Base-by-base conservation (phyloP, 129 eudicot species). In the Tanacetum coccineum region DNA sequence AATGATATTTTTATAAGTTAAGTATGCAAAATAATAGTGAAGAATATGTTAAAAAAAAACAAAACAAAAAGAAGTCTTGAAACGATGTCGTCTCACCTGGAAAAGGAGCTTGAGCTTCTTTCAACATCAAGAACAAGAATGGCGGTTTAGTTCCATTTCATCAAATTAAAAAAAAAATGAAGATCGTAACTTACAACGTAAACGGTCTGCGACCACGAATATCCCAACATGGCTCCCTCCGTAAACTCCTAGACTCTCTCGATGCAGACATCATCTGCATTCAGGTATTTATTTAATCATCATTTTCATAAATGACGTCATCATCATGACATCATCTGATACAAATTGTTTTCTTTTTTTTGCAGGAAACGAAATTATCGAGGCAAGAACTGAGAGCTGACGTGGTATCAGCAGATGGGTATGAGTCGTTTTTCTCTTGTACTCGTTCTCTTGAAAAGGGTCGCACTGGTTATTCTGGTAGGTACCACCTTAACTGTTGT, bases 191-290 rank as follows among this genome's bases (percentile, higher is more conserved):
- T 17, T 93, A 93, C 84, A 93, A 93, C 79, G 87, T 93, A 0
- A 93, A 93, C 78, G 96, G 99, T 3, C 79, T 93, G 51, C 80
- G 99, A 62, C 91, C 88, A 74, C 95, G 99, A 93, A 77, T 89
- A 49, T 62, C 89, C 14, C 96, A 93, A 81, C 79, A 78, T 66
- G 96, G 99, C 39, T 93, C 99, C 61, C 99, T 93, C 72, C 87
- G 79, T 71, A 89, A 93, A 64, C 79, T 93, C 25, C 95, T 93
- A 47, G 76, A 82, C 70, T 84, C 99, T 50, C 87, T 93, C 58
- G 90, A 89, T 58, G 87, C 99, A 79, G 99, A 93, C 73, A 84
- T 93, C 65, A 84, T 93, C 67, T 93, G 99, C 78, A 60, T 93
- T 70, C 99, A 92, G 96, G 97, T 90, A 10, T 56, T 59, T 63